phyloP scores from a whole-genome alignment of 1,284 basidiomycete species.

The Nidula niveotomentosa region DNA sequence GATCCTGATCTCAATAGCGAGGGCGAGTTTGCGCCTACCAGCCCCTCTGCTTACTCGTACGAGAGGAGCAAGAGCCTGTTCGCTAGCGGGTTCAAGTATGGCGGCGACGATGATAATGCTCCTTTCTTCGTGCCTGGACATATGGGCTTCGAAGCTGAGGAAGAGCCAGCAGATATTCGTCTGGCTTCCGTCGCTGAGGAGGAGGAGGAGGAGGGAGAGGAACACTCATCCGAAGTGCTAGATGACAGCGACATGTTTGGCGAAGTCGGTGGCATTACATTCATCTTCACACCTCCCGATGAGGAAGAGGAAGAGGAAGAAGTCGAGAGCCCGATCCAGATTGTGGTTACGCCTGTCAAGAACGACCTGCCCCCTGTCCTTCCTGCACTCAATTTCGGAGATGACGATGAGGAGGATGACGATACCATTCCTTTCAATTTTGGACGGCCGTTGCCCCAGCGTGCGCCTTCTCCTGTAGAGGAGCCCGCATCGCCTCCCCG shows the following conservation, averaged over 20 bases:
- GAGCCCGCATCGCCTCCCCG: slow-evolving; percentile 1
- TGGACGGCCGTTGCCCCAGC: slow-evolving; percentile 22
- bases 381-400: slow-evolving; percentile 28
- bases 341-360: slow-evolving; percentile 14
- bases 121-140: slow-evolving; percentile 40
- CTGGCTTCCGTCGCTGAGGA: slow-evolving; percentile 46
- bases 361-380: slow-evolving; percentile 25
- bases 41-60: slow-evolving; percentile 35
- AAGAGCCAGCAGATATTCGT: slow-evolving; percentile 12
- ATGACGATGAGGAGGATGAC: slow-evolving; percentile 27
- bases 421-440: slow-evolving; percentile 36
- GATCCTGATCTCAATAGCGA: slow-evolving; percentile 42
- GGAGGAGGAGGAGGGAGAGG: slow-evolving; percentile 23
- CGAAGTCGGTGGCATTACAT: slow-evolving; percentile 56
- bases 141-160: slow-evolving; percentile 47
- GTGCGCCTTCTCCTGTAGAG: slow-evolving; percentile 2
- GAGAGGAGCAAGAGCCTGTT: slow-evolving; percentile 61
- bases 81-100: slow-evolving; percentile 43
- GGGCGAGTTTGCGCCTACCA: slow-evolving; percentile 37
- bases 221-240: slow-evolving; percentile 24
- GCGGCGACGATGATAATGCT: slow-evolving; percentile 27
- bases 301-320: slow-evolving; percentile 22
- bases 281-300: slow-evolving; percentile 56
- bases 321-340: slow-evolving; percentile 13
- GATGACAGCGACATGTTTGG: slow-evolving; percentile 41